Evolutionary conservation across 768 basidiomycete species (phyloP), one percentile per base, ranked within the genome.

Genomic region (Coprinopsis marcescibilis): DNA sequence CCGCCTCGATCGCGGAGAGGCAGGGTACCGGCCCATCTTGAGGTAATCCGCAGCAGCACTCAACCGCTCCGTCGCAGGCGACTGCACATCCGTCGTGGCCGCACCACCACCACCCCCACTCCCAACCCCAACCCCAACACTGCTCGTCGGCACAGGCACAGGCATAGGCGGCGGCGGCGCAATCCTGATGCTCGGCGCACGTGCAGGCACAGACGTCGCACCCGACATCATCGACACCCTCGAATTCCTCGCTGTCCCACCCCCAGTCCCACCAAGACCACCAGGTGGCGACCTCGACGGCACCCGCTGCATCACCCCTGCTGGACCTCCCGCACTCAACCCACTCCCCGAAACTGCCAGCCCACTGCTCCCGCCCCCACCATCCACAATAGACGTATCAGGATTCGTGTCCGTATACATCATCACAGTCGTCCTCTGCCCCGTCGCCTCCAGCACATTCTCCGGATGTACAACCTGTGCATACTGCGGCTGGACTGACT

Each of bases 31-130:
- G 3, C 59, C 52, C 70, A 72, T 72, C 55, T 64, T 68, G 29
- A 56, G 60, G 50, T 71, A 72, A 50, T 72, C 70, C 0, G 55
- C 48, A 0, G 66, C 53, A 1, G 63, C 68, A 17, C 46, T 52
- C 6, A 65, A 67, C 40, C 60, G 65, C 7, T 62, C 66, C 26
- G 56, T 58, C 5, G 67, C 59, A 0, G 69, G 67, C 15, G 63
- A 60, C 32, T 56, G 59, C 13, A 59, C 44, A 2, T 52, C 46
- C 10, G 45, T n/a, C n/a, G n/a, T n/a, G n/a, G n/a, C n/a, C n/a
- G n/a, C n/a, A n/a, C n/a, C n/a, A n/a, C n/a, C n/a, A n/a, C n/a
- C n/a, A n/a, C n/a, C n/a, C n/a, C n/a, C n/a, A n/a, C n/a, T n/a
- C n/a, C n/a, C n/a, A n/a, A n/a, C n/a, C n/a, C n/a, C n/a, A n/a